These are phyloP conservation scores for Ulota crispa DNA, from an alignment of 225 moss, liverwort and hornwort species.

Conservation along the genomic window DNA sequence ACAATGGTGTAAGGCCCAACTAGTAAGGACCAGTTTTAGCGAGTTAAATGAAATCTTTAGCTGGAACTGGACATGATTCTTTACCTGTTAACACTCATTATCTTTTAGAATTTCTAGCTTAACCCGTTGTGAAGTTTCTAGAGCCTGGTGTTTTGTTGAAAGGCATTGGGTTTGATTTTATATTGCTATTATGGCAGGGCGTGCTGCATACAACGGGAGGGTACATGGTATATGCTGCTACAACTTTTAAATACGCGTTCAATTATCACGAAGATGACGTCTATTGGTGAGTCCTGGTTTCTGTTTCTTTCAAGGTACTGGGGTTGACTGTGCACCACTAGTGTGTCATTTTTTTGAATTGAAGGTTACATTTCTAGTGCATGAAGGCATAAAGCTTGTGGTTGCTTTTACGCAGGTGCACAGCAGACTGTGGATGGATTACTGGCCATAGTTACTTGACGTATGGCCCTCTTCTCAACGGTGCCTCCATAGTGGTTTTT, in stretches of 20 bases:
- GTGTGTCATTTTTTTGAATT: not conserved
- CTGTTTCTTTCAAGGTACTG: not conserved
- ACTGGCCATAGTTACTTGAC: constrained; percentile 95
- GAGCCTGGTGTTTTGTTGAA: not conserved
- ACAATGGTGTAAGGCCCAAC: not conserved
- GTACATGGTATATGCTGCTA: constrained; percentile 53
- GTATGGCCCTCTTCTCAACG: constrained; percentile 87
- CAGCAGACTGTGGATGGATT: constrained; percentile 97
- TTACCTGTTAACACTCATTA: not conserved
- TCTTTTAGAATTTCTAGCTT: not conserved
- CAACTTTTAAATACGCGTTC: constrained; percentile 56
- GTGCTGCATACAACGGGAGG: constrained; percentile 63
- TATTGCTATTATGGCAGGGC: constrained; percentile 35
- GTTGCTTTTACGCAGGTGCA: constrained; percentile 56
- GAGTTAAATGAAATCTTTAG: not conserved
- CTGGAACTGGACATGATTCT: not conserved
- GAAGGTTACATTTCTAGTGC: not conserved
- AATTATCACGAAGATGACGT: constrained; percentile 50
- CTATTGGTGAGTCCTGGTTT: constrained; percentile 41
- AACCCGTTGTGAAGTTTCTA: not conserved
- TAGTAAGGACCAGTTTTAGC: not conserved
- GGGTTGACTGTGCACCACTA: not conserved
- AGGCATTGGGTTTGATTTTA: not conserved
- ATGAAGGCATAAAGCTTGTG: constrained; percentile 16
- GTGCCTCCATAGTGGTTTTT: constrained; percentile 74